Percentiles rank a stretch among this genome's conserved stretches.
These are phyloP conservation scores for Teratosphaeria epicoccoides DNA, from an alignment of 2,329 filamentous ascomycete genomes.

Conservation along the genomic window DNA sequence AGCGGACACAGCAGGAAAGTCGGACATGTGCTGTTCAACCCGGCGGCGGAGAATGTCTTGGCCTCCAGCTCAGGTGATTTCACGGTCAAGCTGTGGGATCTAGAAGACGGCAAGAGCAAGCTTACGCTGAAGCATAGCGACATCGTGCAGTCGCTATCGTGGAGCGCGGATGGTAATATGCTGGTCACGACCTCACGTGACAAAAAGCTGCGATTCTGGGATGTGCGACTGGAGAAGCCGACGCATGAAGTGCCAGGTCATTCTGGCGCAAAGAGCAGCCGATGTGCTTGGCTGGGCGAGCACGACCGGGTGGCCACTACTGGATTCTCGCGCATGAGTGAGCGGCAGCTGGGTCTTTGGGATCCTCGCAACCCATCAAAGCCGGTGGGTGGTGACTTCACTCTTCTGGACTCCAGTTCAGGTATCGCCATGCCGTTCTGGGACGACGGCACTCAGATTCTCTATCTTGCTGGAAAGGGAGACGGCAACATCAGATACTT, in stretches of 20 bases:
- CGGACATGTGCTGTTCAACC: conserved; percentile 96
- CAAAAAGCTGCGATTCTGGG: conserved; percentile 97
- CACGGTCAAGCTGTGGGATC: conserved; percentile 92
- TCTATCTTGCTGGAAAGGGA: conserved; percentile 95
- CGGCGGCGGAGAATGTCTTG: conserved; percentile 86
- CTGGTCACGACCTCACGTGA: conserved; percentile 90
- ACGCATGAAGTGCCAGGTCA: conserved; percentile 79
- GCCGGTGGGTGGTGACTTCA: conserved; percentile 75
- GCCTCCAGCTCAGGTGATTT: conserved; percentile 92
- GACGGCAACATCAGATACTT: conserved; percentile 99
- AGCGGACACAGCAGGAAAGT: conserved; percentile 91
- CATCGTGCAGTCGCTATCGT: conserved; percentile 89
- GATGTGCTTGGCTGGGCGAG: conserved; percentile 93
- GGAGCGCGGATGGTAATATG: conserved; percentile 80
- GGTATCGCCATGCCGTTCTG: conserved; percentile 99
- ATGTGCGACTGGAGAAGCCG: conserved; percentile 83
- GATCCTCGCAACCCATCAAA: conserved; percentile 70
- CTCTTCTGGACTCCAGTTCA: conserved; percentile 84
- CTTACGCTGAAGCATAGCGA: conserved; percentile 76
- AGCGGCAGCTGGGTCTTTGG: conserved; percentile 91
- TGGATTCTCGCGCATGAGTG: conserved; percentile 96
- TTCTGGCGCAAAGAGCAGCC: conserved; percentile 91
- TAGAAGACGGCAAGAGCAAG: conserved; percentile 63
- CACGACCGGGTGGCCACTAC: conserved; percentile 93
- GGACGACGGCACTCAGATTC: conserved; percentile 90